Evolutionary conservation across 441 rosid genomes (phyloP), one percentile per base, ranked within the genome.

Genomic region (Brassica balearica): DNA sequence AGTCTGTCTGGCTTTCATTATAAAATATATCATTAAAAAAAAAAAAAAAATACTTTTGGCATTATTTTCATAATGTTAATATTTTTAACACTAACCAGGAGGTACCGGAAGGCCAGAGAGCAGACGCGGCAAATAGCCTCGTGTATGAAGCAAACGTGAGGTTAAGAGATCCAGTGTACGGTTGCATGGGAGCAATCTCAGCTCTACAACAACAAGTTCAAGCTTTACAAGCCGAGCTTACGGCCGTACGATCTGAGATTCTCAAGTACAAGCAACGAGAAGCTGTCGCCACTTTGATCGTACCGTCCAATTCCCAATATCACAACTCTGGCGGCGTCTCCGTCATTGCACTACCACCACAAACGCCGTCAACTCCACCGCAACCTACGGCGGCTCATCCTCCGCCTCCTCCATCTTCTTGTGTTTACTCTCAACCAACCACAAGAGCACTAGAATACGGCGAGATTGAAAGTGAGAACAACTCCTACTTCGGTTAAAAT

Each of bases 111-210:
- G 87, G 81, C 71, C 91, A 88, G 51, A 86, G 93, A 81, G 87
- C 89, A 1, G 95, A 90, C 34, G 85, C 91, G 0, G 93, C 92
- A 2, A 89, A 89, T 71, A 90, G 95, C 77, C 90, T 90, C 0
- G 95, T 90, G 41, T 89, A 86, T 59, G 95, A 90, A 77, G 95
- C 95, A 17, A 90, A 90, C 62, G 91, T 90, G 82, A 82, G 95
- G 85, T 84, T 90, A 46, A 82, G 92, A 83, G 95, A 90, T 76
- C 93, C 95, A 0, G 89, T 90, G n/a, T 89, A 88, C 46, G 95
- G 95, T 4, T 88, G 95, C 87, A 85, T 88, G 91, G 94, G 94
- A 23, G 92, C 91, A 68, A 90, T 90, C 70, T 87, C 89, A 68
- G 84, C 90, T 58, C 76, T 90, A 69, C 93, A 90, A 48, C 92